Percentiles rank a stretch among this genome's conserved stretches.
Evolutionary conservation across 768 basidiomycete species (phyloP).

Genomic region (Phlegmacium glaucopus): DNA sequence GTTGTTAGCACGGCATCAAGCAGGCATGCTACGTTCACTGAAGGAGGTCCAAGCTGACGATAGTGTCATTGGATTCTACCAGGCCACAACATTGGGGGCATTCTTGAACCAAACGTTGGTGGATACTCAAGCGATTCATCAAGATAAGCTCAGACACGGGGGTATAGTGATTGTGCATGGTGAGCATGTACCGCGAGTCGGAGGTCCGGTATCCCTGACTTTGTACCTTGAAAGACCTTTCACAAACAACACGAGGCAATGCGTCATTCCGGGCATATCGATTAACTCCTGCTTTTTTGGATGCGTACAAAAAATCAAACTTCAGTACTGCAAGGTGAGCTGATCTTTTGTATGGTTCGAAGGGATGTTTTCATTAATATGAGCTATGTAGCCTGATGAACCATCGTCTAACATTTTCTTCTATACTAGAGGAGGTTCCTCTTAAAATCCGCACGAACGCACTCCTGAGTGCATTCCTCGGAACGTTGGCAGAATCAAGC

Average conservation of each 20-base stretch:
- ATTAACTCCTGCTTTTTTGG: slow-evolving; percentile 75
- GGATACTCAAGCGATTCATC: slow-evolving; percentile 82
- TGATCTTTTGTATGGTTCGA: not conserved
- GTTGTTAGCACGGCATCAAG: slow-evolving; percentile 70
- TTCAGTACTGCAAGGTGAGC: slow-evolving; percentile 83
- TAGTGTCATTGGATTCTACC: slow-evolving; percentile 92
- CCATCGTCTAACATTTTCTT: slow-evolving; percentile 81
- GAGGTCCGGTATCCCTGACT: slow-evolving; percentile 4
- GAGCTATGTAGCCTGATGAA: slow-evolving; percentile 58
- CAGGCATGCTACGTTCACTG: slow-evolving; percentile 79
- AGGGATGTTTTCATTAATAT: slow-evolving; percentile 14
- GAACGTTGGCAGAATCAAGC: slow-evolving; percentile 51
- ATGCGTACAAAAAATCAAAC: slow-evolving; percentile 77
- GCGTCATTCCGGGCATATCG: slow-evolving; percentile 88
- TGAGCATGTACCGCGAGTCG: slow-evolving; percentile 28
- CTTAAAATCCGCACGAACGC: slow-evolving; percentile 81
- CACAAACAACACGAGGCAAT: slow-evolving; percentile 77
- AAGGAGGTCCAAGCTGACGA: slow-evolving; percentile 92
- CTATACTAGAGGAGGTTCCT: slow-evolving; percentile 83
- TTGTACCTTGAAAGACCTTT: slow-evolving; percentile 52
- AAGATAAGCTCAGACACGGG: slow-evolving; percentile 81
- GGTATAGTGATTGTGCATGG: slow-evolving; percentile 86
- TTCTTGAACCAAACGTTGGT: slow-evolving; percentile 81
- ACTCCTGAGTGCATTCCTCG: slow-evolving; percentile 75
- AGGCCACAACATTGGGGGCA: slow-evolving; percentile 80